A percentile compares a stretch with the other conserved stretches of the same genome.
phyloP scores from a whole-genome alignment of 305 asterid species.

The Rubia tinctorum region DNA sequence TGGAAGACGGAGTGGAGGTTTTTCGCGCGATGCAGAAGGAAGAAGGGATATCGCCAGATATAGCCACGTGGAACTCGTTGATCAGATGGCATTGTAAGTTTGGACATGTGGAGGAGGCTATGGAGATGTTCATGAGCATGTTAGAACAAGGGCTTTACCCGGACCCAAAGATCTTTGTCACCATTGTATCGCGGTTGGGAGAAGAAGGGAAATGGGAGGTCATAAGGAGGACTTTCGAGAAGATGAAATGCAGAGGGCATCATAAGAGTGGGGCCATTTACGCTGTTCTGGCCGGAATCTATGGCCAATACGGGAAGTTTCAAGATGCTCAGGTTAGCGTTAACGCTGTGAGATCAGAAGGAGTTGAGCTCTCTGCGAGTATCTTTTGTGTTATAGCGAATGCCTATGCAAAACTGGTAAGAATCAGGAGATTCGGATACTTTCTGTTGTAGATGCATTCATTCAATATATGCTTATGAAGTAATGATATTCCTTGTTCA shows the following conservation, averaged over 20 bases:
- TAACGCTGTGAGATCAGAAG: slow-evolving; percentile 60
- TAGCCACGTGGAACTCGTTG: slow-evolving; percentile 82
- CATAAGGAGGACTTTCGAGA: slow-evolving; percentile 47
- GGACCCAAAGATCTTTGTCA: slow-evolving; percentile 67
- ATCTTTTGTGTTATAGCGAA: slow-evolving; percentile 80
- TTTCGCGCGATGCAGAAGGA: slow-evolving; percentile 62
- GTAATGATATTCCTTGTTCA: slow-evolving; percentile 23
- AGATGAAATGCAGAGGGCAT: slow-evolving; percentile 59
- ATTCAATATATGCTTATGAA: background rate
- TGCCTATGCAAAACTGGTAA: slow-evolving; percentile 91
- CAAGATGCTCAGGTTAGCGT: slow-evolving; percentile 66
- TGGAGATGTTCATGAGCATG: slow-evolving; percentile 64
- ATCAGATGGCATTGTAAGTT: slow-evolving; percentile 77
- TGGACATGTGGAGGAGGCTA: slow-evolving; percentile 56
- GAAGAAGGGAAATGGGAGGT: slow-evolving; percentile 80
- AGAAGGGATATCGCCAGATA: slow-evolving; percentile 61
- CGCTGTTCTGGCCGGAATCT: slow-evolving; percentile 72
- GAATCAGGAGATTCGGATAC: background rate
- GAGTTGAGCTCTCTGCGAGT: slow-evolving; percentile 63
- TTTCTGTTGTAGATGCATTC: background rate
- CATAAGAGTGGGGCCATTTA: slow-evolving; percentile 68
- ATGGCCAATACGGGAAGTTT: slow-evolving; percentile 77
- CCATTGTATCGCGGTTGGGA: slow-evolving; percentile 61
- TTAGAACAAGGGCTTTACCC: slow-evolving; percentile 79
- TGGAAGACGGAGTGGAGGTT: slow-evolving; percentile 65